phyloP scores from a whole-genome alignment of 805 yeast species.

The Candida hungchunana region DNA sequence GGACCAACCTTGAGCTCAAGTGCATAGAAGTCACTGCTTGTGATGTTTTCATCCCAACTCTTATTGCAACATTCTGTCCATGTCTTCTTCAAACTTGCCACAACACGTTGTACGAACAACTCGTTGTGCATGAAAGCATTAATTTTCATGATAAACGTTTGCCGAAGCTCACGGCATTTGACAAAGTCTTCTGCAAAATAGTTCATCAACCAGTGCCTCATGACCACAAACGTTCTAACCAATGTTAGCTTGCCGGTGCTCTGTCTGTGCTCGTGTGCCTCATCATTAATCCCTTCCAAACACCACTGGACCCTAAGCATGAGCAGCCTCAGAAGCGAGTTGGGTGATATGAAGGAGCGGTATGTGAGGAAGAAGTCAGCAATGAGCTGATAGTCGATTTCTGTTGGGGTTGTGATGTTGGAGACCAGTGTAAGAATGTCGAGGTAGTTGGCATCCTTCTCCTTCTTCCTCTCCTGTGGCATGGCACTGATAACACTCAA shows the following conservation, averaged over 20 bases:
- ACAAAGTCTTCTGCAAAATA: constrained; percentile 85
- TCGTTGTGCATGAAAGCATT: constrained; percentile 18
- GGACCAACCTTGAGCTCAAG: constrained; percentile 27
- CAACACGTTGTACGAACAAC: constrained; percentile 32
- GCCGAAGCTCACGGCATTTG: constrained; percentile 44
- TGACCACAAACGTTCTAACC: constrained; percentile 77
- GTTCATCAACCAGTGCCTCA: constrained; percentile 88
- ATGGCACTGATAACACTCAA: constrained; percentile 3
- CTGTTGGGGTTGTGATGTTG: constrained; percentile 21
- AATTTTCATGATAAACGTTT: constrained; percentile 37
- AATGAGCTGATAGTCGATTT: constrained; percentile 67
- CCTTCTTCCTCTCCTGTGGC: constrained; percentile 1
- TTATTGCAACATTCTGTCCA: constrained; percentile 40
- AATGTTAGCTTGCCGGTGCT: constrained; percentile 62
- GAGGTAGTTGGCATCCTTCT: constrained; percentile 10
- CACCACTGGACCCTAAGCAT: constrained; percentile 73
- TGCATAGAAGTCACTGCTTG: constrained; percentile 15
- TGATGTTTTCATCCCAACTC: constrained; percentile 31
- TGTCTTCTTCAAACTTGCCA: constrained; percentile 42
- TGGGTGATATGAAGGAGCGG: constrained; percentile 61
- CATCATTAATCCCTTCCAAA: constrained; percentile 34
- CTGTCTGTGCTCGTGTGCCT: constrained; percentile 25
- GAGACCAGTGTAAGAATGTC: constrained; percentile 20
- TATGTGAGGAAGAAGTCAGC: constrained; percentile 86
- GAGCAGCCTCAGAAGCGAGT: constrained; percentile 55